Conservation (phyloP, 441 rosid genomes). For the Mallotus repandus region DNA sequence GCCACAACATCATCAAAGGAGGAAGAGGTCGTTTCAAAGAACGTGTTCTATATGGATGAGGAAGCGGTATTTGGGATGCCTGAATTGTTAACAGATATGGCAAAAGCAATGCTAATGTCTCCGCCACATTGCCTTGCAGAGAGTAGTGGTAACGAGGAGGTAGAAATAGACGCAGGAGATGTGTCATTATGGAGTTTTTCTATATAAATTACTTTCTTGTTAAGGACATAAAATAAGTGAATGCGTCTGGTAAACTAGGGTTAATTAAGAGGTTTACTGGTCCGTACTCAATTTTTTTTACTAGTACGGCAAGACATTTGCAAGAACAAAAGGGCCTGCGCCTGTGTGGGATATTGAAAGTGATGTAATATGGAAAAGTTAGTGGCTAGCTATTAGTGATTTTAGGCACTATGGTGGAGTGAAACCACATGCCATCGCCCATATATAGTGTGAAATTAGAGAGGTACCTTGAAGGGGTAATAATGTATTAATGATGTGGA, state of each 20-base stretch:
- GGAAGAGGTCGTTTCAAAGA: conserved; percentile 20
- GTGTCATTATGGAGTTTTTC: conserved; percentile 63
- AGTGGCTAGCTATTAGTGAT: neutral
- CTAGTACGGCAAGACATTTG: neutral
- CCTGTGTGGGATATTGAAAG: neutral
- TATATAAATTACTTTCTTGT: conserved; percentile 7
- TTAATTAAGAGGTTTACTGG: neutral
- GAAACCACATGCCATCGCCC: neutral
- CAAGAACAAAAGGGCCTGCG: neutral
- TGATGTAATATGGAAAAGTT: neutral
- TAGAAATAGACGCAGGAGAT: conserved; percentile 38
- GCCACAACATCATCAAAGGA: neutral
- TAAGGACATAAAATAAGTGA: too few relatives aligned
- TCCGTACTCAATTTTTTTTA: conserved; percentile 14
- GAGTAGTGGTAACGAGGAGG: conserved; percentile 31
- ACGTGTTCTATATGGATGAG: conserved; percentile 48
- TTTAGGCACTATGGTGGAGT: neutral
- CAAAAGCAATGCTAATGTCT: conserved; percentile 72
- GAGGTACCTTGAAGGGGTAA: too few relatives aligned
- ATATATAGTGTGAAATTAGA: neutral
- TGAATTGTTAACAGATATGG: conserved; percentile 55
- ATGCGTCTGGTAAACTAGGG: neutral
- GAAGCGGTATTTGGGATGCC: conserved; percentile 63
- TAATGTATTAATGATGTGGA: neutral
- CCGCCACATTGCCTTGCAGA: conserved; percentile 51